A percentile compares a stretch with the other conserved stretches of the same genome.
Conservation (phyloP, 225 moss, liverwort and hornwort species). For the Lunularia cruciata region DNA sequence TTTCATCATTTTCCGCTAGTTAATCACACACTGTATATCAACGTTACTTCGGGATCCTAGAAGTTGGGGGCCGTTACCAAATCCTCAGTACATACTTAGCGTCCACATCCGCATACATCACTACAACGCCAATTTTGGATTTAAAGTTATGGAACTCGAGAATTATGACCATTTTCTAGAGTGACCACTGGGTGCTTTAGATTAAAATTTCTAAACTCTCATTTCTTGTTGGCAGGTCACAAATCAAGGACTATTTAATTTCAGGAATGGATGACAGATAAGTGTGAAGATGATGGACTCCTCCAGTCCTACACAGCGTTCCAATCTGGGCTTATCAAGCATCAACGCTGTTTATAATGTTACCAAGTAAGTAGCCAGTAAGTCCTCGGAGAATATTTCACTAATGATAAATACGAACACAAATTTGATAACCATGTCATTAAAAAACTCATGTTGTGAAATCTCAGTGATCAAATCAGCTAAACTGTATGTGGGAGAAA, state of each 20-base stretch:
- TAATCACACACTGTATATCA: no score
- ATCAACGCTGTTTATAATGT: background rate
- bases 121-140: no score
- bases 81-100: no score
- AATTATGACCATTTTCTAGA: no score
- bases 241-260: conserved; percentile 59
- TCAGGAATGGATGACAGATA: conserved; percentile 36
- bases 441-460: no score
- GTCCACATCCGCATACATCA: no score
- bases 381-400: background rate
- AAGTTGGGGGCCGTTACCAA: no score
- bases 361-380: background rate
- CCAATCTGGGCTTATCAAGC: background rate
- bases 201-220: background rate
- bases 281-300: background rate
- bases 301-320: background rate
- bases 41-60: background rate
- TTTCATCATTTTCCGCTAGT: background rate
- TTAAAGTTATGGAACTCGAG: no score
- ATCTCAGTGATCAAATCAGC: no score
- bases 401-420: background rate
- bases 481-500: no score
- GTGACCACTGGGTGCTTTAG: no score
- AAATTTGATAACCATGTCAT: no score
- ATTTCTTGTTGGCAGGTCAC: conserved; percentile 45